Evolutionary conservation across 176 grass and related monocot species (phyloP), one percentile per base, ranked within the genome.

Genomic region (Rhynchospora pubera): DNA sequence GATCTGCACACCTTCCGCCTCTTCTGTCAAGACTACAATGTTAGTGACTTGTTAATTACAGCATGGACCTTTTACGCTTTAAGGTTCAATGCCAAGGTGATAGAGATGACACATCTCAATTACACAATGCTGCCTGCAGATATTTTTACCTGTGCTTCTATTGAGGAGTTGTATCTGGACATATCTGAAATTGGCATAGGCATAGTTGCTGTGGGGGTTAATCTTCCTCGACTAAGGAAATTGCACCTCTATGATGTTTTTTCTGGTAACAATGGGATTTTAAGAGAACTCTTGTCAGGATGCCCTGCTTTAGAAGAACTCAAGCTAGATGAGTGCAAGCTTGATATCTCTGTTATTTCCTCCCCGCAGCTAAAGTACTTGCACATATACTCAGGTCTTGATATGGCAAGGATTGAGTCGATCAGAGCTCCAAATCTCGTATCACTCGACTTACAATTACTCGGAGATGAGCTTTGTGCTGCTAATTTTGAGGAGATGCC

Each of bases 221-320:
- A 78, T 78, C 50, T 78, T 55, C 74, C 74, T 34, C 48, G 5
- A 55, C 74, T 78, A 9, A 57, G 56, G 46, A 78, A 55, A 78
- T 78, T 78, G 46, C 12, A 57, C 13, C 74, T 78, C 52, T 12
- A 9, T 78, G 19, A n/a, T n/a, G n/a, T 78, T 12, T 15, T 65
- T 24, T 65, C 42, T 6, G 4, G 19, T 11, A 51, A 22, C 10
- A 4, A 2, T 51, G 18, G 5, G 13, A 22, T 75, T 75, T 75
- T 75, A 52, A 24, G 11, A 26, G 23, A 23, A 22, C 42, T 75
- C 47, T 15, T 75, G 9, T 51, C 44, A 21, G 70, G 42, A 10
- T 75, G 70, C 39, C 16, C 70, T 52, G 42, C 11, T 10, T 52
- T 52, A 46, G 70, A 75, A 75, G 70, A 75, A 22, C 47, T 52